Conservation (phyloP, 257 asterid species). For the Paulownia fortunei region DNA sequence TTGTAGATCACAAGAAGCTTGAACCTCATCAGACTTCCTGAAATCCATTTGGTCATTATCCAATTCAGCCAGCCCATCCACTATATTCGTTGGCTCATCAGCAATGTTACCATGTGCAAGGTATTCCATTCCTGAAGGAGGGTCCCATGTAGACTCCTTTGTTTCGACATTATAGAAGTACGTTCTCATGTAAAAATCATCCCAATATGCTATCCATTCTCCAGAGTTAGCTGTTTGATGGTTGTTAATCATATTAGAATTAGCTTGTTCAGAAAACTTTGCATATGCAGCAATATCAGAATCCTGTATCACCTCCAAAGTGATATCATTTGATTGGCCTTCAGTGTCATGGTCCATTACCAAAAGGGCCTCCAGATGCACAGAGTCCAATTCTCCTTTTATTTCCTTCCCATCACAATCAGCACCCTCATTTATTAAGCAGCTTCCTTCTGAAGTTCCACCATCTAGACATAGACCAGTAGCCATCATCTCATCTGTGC, state of each 20-base stretch:
- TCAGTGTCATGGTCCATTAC: conserved; percentile 39
- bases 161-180: conserved; percentile 67
- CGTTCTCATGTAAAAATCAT: conserved; percentile 59
- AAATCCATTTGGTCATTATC: conserved; percentile 22
- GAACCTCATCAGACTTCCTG: conserved; percentile 39
- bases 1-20: conserved; percentile 39
- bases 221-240: conserved; percentile 32
- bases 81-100: conserved; percentile 25
- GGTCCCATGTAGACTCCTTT: conserved; percentile 85
- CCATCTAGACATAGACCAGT: conserved; percentile 32
- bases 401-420: conserved; percentile 32
- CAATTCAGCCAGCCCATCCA: conserved; percentile 36
- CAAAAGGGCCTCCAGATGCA: conserved; percentile 28
- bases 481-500: conserved; percentile 29
- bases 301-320: conserved; percentile 35
- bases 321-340: conserved; percentile 28
- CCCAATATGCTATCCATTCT: conserved; percentile 77
- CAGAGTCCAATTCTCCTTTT: conserved; percentile 35
- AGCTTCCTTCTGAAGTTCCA: conserved; percentile 45
- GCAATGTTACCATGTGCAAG: conserved; percentile 32
- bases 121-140: conserved; percentile 68
- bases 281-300: conserved; percentile 24
- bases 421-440: conserved; percentile 42
- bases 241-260: conserved; percentile 23
- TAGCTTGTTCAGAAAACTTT: conserved; percentile 32